These are phyloP conservation scores for Pythium insidiosum DNA, from an alignment of 352 stramenopile species.

Conservation along the genomic window DNA sequence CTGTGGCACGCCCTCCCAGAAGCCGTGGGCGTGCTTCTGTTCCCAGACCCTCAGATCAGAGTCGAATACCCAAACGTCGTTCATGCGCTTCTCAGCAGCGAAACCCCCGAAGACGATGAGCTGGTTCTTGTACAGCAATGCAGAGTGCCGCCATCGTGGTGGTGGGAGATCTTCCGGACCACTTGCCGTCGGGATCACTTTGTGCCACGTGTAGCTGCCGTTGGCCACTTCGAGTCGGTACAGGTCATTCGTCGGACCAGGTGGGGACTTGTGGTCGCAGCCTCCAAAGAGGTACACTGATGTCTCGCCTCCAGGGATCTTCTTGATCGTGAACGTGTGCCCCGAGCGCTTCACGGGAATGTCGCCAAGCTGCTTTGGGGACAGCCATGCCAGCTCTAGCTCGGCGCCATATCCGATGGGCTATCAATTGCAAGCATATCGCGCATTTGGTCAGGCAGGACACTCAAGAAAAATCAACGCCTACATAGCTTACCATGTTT, in stretches of 20 bases:
- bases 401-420: constrained; percentile 77
- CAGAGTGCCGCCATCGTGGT: constrained; percentile 80
- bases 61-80: constrained; percentile 96
- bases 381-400: constrained; percentile 86
- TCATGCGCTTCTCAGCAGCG: constrained; percentile 88
- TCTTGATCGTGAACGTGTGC: constrained; percentile 91
- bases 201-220: constrained; percentile 71
- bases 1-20: constrained; percentile 87
- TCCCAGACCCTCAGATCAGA: constrained; percentile 91
- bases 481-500: too few species aligned
- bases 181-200: constrained; percentile 26
- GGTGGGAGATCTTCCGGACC: constrained; percentile 54
- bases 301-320: constrained; percentile 52
- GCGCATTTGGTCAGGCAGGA: too few species aligned
- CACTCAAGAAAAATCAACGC: too few species aligned
- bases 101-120: constrained; percentile 95
- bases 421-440: constrained; percentile 17
- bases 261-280: constrained; percentile 86
- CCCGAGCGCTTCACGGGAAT: constrained; percentile 92
- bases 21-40: constrained; percentile 80
- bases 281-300: constrained; percentile 84
- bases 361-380: constrained; percentile 88
- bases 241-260: constrained; percentile 91
- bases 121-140: constrained; percentile 72
- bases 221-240: constrained; percentile 90